Evolutionary conservation across 768 basidiomycete genomes (phyloP).

Genomic region (Guyanaporus albipodus): DNA sequence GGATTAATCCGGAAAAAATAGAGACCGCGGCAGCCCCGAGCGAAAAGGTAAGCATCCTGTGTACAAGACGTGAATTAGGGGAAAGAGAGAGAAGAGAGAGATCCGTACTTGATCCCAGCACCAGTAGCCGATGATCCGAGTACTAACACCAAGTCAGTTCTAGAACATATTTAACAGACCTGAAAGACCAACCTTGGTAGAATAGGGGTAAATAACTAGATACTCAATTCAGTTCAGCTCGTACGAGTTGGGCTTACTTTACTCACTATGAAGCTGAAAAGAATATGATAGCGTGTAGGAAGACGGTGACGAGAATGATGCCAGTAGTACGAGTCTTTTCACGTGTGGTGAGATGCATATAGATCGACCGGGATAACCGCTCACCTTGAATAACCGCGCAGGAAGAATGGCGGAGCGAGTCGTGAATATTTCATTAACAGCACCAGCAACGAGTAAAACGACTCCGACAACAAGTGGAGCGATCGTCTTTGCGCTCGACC

Average conservation of each 20-base stretch:
- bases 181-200: conserved; percentile 46
- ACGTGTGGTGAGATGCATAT: background rate
- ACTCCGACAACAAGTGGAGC: conserved; percentile 57
- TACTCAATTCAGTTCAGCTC: background rate
- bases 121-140: conserved; percentile 71
- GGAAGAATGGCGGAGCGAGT: conserved; percentile 68
- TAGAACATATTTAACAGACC: background rate
- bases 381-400: conserved; percentile 67
- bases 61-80: background rate
- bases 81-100: background rate
- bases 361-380: conserved; percentile 1
- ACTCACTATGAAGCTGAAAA: conserved; percentile 41
- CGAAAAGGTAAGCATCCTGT: conserved; percentile 73
- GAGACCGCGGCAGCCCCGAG: conserved; percentile 55
- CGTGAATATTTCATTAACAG: conserved; percentile 59
- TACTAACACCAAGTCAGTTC: conserved; percentile 30
- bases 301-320: conserved; percentile 51
- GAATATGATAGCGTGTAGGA: conserved; percentile 64
- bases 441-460: conserved; percentile 46
- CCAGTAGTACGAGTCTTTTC: conserved; percentile 70
- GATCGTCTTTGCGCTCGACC: conserved; percentile 59
- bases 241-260: background rate
- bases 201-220: conserved; percentile 65
- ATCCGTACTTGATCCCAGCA: conserved; percentile 57
- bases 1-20: conserved; percentile 50